Conservation (phyloP, 371 early-diverging fungal genomes). For the Dichotomocladium elegans region DNA sequence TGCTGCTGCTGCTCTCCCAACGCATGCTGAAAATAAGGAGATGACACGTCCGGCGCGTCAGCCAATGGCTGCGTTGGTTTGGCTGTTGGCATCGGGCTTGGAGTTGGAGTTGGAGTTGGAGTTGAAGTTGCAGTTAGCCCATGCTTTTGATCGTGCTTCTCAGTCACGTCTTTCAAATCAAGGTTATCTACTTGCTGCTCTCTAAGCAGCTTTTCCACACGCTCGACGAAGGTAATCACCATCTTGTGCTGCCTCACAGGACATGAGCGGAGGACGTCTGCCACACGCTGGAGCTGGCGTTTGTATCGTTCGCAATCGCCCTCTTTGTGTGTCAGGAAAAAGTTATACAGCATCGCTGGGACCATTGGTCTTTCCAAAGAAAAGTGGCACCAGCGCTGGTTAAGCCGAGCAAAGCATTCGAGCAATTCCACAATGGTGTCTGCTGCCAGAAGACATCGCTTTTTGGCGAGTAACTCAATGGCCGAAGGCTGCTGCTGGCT, state of each 20-base stretch:
- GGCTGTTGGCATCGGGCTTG: neutral
- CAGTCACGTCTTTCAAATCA: constrained; percentile 9
- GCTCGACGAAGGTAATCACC: constrained; percentile 10
- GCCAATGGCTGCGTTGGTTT: neutral
- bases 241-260: constrained; percentile 27
- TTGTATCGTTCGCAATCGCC: constrained; percentile 3
- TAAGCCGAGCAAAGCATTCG: constrained; percentile 18
- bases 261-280: constrained; percentile 5
- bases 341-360: constrained; percentile 15
- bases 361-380: constrained; percentile 20
- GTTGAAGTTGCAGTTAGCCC: neutral
- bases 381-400: constrained; percentile 33
- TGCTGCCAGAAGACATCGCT: constrained; percentile 17
- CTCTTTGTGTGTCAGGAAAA: neutral
- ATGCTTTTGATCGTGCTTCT: neutral
- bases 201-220: constrained; percentile 11
- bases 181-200: constrained; percentile 7
- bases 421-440: constrained; percentile 22
- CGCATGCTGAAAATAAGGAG: neutral
- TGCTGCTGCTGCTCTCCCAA: too few species aligned
- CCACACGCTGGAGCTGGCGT: constrained; percentile 13
- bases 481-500: constrained; percentile 11
- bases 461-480: constrained; percentile 14
- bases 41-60: constrained; percentile 1
- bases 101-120: neutral